phyloP scores from a whole-genome alignment of 2,329 filamentous ascomycete genomes.

The Xylaria sp. region DNA sequence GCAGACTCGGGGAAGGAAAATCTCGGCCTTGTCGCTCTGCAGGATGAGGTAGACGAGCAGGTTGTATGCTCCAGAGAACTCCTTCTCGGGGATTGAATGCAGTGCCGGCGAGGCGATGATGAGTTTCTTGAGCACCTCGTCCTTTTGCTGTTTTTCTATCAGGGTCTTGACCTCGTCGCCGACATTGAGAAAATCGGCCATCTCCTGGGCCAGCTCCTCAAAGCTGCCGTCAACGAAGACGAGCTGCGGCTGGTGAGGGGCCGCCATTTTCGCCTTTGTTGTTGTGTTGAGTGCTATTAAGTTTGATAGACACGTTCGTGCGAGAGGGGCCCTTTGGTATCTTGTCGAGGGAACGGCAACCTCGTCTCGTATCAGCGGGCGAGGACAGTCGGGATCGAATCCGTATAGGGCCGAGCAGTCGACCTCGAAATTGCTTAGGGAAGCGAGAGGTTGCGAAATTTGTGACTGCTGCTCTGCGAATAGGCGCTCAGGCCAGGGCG shows the following conservation, averaged over 20 bases:
- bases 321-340: slow-evolving; percentile 16
- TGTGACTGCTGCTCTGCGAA: slow-evolving; percentile 35
- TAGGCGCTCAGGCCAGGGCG: slow-evolving; percentile 30
- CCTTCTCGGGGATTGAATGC: slow-evolving; percentile 91
- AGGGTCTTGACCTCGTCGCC: slow-evolving; percentile 82
- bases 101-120: slow-evolving; percentile 81
- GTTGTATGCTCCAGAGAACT: slow-evolving; percentile 96
- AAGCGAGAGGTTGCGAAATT: slow-evolving; percentile 30
- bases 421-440: slow-evolving; percentile 32
- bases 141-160: slow-evolving; percentile 79
- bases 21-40: slow-evolving; percentile 85
- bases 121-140: slow-evolving; percentile 89
- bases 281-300: slow-evolving; percentile 2
- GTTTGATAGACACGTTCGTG: slow-evolving; percentile 22
- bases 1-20: slow-evolving; percentile 89
- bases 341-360: slow-evolving; percentile 19
- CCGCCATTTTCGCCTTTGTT: slow-evolving; percentile 48
- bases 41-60: slow-evolving; percentile 92
- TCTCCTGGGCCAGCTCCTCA: slow-evolving; percentile 91
- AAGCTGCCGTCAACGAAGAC: slow-evolving; percentile 91
- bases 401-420: slow-evolving; percentile 35
- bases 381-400: slow-evolving; percentile 36
- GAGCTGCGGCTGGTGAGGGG: slow-evolving; percentile 62
- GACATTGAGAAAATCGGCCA: slow-evolving; percentile 91
- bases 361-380: slow-evolving; percentile 28